Evolutionary conservation across 2,329 filamentous ascomycete genomes (phyloP).

Genomic region (Aspergillus cejpii): DNA sequence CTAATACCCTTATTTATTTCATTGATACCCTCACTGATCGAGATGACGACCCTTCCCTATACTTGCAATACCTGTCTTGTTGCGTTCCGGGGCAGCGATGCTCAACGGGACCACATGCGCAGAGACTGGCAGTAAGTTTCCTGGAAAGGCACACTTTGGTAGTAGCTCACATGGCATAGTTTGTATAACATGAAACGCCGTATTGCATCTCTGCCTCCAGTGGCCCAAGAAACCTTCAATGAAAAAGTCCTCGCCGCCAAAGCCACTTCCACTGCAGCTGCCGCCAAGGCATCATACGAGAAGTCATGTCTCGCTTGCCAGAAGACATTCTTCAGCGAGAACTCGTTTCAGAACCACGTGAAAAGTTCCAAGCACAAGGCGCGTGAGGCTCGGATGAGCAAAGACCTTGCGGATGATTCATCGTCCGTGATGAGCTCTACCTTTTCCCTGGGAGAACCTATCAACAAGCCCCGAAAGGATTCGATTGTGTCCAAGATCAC

Average conservation of each 20-base stretch:
- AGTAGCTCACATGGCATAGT: constrained; percentile 41
- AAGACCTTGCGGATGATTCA: constrained; percentile 55
- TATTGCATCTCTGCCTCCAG: constrained; percentile 81
- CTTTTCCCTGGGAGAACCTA: constrained; percentile 80
- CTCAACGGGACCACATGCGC: constrained; percentile 94
- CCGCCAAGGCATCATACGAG: constrained; percentile 82
- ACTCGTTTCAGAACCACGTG: constrained; percentile 88
- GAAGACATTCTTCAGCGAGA: constrained; percentile 94
- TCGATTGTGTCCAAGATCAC: constrained; percentile 72
- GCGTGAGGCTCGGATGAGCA: constrained; percentile 51
- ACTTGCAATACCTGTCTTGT: constrained; percentile 98
- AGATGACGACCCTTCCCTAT: constrained; percentile 66
- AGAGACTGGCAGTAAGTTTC: constrained; percentile 90
- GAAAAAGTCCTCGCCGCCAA: constrained; percentile 93
- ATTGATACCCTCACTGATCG: constrained; percentile 15
- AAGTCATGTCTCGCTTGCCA: constrained; percentile 73
- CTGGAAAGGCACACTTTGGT: neutral
- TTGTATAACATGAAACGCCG: constrained; percentile 95
- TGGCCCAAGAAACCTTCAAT: constrained; percentile 85
- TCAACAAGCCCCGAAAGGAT: constrained; percentile 53
- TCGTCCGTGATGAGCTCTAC: constrained; percentile 84
- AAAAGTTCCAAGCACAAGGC: constrained; percentile 83
- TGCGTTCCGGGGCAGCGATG: constrained; percentile 86
- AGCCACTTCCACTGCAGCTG: constrained; percentile 73
- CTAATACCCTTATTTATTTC: constrained; percentile 1